A percentile compares a stretch with the other conserved stretches of the same genome.
These are phyloP conservation scores for Fusarium chlamydosporum DNA, from an alignment of 2,329 filamentous ascomycete species.

Conservation along the genomic window DNA sequence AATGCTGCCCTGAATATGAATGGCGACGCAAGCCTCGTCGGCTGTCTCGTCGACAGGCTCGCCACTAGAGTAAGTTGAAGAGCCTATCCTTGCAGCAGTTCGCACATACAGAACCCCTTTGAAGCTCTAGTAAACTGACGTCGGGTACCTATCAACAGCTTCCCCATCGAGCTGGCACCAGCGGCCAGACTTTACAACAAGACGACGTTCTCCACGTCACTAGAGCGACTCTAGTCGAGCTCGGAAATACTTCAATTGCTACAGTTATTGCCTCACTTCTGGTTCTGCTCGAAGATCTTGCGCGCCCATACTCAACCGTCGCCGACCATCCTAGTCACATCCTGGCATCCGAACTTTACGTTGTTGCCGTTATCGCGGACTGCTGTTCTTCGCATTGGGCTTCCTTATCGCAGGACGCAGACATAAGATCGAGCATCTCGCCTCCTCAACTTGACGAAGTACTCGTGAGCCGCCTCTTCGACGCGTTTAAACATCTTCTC, in stretches of 20 bases:
- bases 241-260: constrained; percentile 68
- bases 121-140: constrained; percentile 28
- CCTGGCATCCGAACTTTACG: constrained; percentile 74
- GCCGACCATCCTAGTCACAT: constrained; percentile 70
- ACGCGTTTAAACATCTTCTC: constrained; percentile 69
- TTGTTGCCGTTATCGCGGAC: constrained; percentile 74
- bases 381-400: constrained; percentile 75
- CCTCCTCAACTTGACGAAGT: constrained; percentile 63
- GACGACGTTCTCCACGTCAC: constrained; percentile 74
- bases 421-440: constrained; percentile 35
- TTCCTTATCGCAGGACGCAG: constrained; percentile 54
- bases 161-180: constrained; percentile 73
- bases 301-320: constrained; percentile 66
- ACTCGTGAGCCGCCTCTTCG: constrained; percentile 69
- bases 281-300: constrained; percentile 70
- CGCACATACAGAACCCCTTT: constrained; percentile 1
- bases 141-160: constrained; percentile 67
- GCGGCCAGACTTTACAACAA: constrained; percentile 68
- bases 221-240: constrained; percentile 71
- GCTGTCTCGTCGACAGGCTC: constrained; percentile 73
- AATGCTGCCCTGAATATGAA: constrained; percentile 62
- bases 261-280: constrained; percentile 71
- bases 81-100: constrained; percentile 1
- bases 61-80: constrained; percentile 67
- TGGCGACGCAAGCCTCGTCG: constrained; percentile 71